These are phyloP conservation scores for Coniosporium apollinis DNA, from an alignment of 495 filamentous ascomycete genomes.

Conservation along the genomic window DNA sequence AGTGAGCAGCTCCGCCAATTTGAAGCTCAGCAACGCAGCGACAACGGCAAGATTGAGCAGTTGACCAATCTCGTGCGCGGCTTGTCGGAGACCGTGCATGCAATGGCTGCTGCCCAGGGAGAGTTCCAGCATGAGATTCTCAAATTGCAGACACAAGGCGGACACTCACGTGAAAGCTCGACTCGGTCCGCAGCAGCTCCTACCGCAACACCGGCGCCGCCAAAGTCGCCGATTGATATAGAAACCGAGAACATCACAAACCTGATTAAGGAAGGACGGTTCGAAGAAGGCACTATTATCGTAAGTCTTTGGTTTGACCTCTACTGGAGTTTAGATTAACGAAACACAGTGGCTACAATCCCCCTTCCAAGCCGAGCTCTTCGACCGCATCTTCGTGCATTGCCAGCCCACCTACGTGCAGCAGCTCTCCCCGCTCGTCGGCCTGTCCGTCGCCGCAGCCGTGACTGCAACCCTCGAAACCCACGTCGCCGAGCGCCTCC, in stretches of 20 bases:
- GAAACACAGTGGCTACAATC: conserved; percentile 73
- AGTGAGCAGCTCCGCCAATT: conserved; percentile 44
- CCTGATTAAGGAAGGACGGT: conserved; percentile 45
- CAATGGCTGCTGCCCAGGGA: conserved; percentile 48
- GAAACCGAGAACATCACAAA: conserved; percentile 48
- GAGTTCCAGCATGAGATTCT: conserved; percentile 45
- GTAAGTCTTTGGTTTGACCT: conserved; percentile 31
- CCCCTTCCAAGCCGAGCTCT: conserved; percentile 52
- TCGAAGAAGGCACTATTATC: conserved; percentile 52
- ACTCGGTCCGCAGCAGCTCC: not conserved
- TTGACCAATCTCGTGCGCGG: conserved; percentile 54
- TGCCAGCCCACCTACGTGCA: conserved; percentile 55
- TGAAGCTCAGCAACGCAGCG: conserved; percentile 51
- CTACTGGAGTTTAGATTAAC: no score
- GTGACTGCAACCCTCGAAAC: conserved; percentile 54
- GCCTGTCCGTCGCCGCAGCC: conserved; percentile 69
- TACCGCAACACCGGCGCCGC: not conserved
- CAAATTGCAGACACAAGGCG: conserved; percentile 21
- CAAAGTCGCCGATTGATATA: conserved; percentile 37
- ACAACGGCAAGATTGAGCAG: conserved; percentile 67
- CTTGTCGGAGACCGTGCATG: conserved; percentile 53
- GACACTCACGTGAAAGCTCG: no score
- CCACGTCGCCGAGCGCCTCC: conserved; percentile 48
- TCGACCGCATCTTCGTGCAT: conserved; percentile 61
- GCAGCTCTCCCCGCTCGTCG: conserved; percentile 56